Base-by-base conservation (phyloP, 2,329 filamentous ascomycete genomes). In the Pseudocercospora cruenta region DNA sequence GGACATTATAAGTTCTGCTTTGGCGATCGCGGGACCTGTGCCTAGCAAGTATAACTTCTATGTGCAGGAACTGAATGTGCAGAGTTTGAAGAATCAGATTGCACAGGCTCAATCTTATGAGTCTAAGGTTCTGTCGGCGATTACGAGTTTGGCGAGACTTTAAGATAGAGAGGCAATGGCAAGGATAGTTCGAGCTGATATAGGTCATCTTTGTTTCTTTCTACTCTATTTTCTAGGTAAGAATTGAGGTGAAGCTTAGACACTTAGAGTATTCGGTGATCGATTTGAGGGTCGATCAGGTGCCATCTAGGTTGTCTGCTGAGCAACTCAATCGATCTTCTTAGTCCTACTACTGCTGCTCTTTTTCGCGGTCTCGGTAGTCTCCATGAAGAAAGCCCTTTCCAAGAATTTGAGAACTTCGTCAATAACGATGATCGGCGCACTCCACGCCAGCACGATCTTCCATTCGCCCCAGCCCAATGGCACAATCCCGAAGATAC, bases 401-500 rank as follows among this genome's bases (percentile, higher is more conserved):
- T 97, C 93, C 53, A 91, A 71, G 62, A 88, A 84, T 82, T 97
- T 97, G 73, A 97, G 87, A 2, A 87, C 78, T 80, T 97, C 93
- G 71, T 97, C 93, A 71, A 97, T 91, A 63, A 93, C 93, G 89
- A 99, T 91, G 70, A 99, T 96, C 51, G 95, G 95, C 19, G 90
- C 89, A 80, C 94, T 97, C 77, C 98, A 95, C 33, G 85, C 80
- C 69, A 97, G 76, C 55, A 99, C 95, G 19, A 96, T 94, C 81
- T 93, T 89, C 95, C 95, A 99, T 81, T 99, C 95, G 21, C 82
- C 84, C 87, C 86, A 88, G 77, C 94, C 90, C 71, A 99, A 81
- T 9, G 95, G 94, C 69, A 97, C 81, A 70, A 99, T 98, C 43
- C 91, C 92, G 83, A 99, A 99, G 66, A 99, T 82, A 7, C 83